Evolutionary conservation across 495 filamentous ascomycete genomes (phyloP).

Genomic region (Penicillium ochrochloron): DNA sequence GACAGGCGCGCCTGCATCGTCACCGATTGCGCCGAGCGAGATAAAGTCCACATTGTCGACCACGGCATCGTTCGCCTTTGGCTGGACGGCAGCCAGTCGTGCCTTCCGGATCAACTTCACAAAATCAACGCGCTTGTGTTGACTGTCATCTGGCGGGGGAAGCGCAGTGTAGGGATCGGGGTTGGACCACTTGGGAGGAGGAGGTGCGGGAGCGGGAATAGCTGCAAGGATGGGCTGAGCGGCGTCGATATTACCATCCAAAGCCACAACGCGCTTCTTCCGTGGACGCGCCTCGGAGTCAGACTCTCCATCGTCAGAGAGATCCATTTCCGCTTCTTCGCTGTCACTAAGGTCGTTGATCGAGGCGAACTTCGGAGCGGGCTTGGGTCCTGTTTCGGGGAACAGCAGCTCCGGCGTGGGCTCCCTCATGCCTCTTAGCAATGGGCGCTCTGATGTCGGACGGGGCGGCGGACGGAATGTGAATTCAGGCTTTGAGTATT

Average conservation of each 20-base stretch:
- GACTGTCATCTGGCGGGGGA: slow-evolving; percentile 69
- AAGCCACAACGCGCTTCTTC: slow-evolving; percentile 56
- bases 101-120: slow-evolving; percentile 88
- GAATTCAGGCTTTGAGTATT: slow-evolving; percentile 40
- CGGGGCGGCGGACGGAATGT: slow-evolving; percentile 48
- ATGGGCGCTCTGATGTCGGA: slow-evolving; percentile 50
- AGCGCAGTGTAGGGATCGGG: slow-evolving; percentile 88
- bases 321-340: slow-evolving; percentile 72
- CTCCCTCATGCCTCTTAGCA: slow-evolving; percentile 45
- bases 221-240: slow-evolving; percentile 2
- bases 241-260: slow-evolving; percentile 46
- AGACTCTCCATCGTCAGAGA: slow-evolving; percentile 52
- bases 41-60: slow-evolving; percentile 80
- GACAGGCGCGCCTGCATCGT: background rate
- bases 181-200: slow-evolving; percentile 80
- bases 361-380: slow-evolving; percentile 46
- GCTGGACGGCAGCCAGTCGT: slow-evolving; percentile 52
- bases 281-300: slow-evolving; percentile 52
- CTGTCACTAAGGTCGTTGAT: slow-evolving; percentile 70
- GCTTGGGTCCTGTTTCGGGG: slow-evolving; percentile 33
- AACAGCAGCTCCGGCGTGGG: slow-evolving; percentile 44
- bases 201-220: slow-evolving; percentile 32
- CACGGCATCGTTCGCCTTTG: slow-evolving; percentile 55
- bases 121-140: slow-evolving; percentile 75
- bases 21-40: slow-evolving; percentile 69